Evolutionary conservation across 2,329 filamentous ascomycete genomes (phyloP), one percentile per base, ranked within the genome.

Genomic region (Aspergillus ochraceoroseus): DNA sequence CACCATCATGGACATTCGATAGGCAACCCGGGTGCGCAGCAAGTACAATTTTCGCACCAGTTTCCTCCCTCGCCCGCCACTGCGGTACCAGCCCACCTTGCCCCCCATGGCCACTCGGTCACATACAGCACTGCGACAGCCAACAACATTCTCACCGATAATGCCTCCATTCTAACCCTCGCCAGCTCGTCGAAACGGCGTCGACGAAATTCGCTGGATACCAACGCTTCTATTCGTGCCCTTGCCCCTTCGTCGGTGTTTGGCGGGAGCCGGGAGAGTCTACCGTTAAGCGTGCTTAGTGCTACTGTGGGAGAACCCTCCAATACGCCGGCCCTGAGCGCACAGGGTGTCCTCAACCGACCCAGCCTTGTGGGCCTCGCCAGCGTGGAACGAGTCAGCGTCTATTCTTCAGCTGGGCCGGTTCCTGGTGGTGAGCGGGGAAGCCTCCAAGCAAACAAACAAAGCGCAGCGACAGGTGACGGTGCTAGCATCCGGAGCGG

Each of bases 401-500:
- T 95, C 37, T 95, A 95, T 67, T 88, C 85, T 0, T 75, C 81
- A 0, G 82, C 83, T 0, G 85, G 84, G 9, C 72, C 79, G 3
- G 76, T 76, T 1, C 80, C 43, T 32, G 76, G 77, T 5, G 83
- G 83, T 43, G 89, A 95, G 56, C 76, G 89, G 33, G 90, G 84
- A 60, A 94, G 86, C 64, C 77, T 84, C 48, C 90, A 94, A 57
- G 79, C 83, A 18, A 79, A 79, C 44, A 77, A 71, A 55, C 71
- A 72, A 35, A 50, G 38, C 32, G 31, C 55, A 47, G 63, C 58
- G 13, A 58, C 61, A 32, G 79, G 75, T 4, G 87, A 94, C 51
- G 85, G 78, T 1, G 80, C 81, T 7, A 94, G 87, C 57, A 71
- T 94, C 19, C 77, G 86, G 38, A 94, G 87, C 61, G 87, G 85